phyloP scores from a whole-genome alignment of 495 filamentous ascomycete species.

The Neurospora sp. region DNA sequence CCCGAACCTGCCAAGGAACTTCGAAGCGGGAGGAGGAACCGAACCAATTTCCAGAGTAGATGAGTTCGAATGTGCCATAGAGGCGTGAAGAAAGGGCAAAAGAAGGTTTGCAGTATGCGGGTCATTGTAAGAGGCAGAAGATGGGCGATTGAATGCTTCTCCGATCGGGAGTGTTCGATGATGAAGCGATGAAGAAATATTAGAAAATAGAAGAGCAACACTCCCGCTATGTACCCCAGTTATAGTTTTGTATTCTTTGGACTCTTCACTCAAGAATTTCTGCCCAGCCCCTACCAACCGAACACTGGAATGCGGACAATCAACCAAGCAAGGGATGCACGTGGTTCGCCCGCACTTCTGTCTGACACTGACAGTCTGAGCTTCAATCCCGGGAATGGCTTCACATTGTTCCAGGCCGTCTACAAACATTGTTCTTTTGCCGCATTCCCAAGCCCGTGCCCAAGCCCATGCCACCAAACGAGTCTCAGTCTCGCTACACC shows the following conservation, averaged over 20 bases:
- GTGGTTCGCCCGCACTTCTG: background rate
- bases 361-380: too few species aligned
- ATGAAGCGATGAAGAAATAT: too few species aligned
- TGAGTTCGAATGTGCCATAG: background rate
- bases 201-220: background rate
- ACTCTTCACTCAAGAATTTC: too few species aligned
- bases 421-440: background rate
- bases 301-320: background rate
- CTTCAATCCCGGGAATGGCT: background rate
- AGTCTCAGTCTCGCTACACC: too few species aligned
- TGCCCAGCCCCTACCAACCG: too few species aligned
- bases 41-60: background rate
- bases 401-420: background rate
- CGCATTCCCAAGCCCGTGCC: background rate
- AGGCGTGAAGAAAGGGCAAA: background rate
- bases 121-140: background rate
- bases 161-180: too few species aligned
- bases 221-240: too few species aligned
- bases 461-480: too few species aligned
- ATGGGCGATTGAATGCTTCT: background rate
- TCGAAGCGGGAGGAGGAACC: background rate
- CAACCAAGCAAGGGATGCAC: background rate
- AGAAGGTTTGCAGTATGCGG: background rate
- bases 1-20: background rate
- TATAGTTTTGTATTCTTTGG: too few species aligned